These are phyloP conservation scores for Pythium myriotylum DNA, from an alignment of 352 stramenopile genomes.

Conservation along the genomic window DNA sequence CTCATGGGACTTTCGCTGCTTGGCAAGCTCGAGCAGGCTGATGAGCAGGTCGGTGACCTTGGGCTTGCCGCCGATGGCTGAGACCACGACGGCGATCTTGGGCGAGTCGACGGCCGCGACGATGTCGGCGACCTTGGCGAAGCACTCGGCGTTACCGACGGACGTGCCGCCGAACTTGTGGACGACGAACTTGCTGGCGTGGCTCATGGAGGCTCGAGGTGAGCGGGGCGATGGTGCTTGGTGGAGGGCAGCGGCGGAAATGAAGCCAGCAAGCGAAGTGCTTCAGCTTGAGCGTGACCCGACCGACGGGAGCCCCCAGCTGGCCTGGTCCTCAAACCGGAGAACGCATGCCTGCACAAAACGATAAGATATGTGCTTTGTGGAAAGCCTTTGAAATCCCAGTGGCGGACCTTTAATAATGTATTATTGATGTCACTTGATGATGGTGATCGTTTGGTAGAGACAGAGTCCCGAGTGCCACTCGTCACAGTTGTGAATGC, in stretches of 20 bases:
- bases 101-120: slow-evolving; percentile 47
- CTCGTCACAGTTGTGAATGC: slow-evolving; percentile 25
- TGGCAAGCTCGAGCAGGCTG: slow-evolving; percentile 85
- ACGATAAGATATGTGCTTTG: neutral
- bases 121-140: slow-evolving; percentile 84
- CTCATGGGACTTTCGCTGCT: slow-evolving; percentile 71
- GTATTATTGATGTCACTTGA: neutral
- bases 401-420: neutral
- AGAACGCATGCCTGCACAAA: neutral
- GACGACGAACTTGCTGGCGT: slow-evolving; percentile 80
- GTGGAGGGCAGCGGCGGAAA: slow-evolving; percentile 15
- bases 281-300: neutral
- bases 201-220: slow-evolving; percentile 22
- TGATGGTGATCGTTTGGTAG: neutral
- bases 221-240: neutral
- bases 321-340: neutral
- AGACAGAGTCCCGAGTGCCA: neutral
- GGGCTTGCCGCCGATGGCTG: slow-evolving; percentile 95
- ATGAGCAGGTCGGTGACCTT: slow-evolving; percentile 97
- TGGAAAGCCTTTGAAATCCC: no score
- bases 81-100: slow-evolving; percentile 90
- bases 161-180: slow-evolving; percentile 98
- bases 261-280: slow-evolving; percentile 1
- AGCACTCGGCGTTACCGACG: slow-evolving; percentile 92
- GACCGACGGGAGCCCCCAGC: no score